Conservation (phyloP, 2,329 filamentous ascomycete species). For the Thielaviopsis ethacetica region DNA sequence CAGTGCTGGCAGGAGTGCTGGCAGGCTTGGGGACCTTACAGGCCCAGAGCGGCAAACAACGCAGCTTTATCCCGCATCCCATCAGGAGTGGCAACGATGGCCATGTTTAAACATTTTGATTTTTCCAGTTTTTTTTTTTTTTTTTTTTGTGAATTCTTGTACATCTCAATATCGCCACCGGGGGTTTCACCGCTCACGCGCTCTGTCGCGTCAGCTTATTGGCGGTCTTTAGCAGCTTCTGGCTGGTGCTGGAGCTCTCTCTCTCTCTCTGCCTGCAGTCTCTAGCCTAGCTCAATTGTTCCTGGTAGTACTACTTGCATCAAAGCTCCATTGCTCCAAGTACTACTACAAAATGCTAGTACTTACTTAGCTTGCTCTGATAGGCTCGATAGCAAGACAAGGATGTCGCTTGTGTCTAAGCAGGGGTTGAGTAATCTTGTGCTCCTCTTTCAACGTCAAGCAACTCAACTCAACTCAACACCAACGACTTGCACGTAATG, state of each 20-base stretch:
- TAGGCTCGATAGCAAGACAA: neutral
- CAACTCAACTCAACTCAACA: neutral
- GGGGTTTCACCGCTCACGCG: neutral
- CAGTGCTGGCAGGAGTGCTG: no score
- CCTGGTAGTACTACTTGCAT: neutral
- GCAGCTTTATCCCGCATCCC: no score
- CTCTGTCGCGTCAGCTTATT: neutral
- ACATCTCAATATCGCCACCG: no score
- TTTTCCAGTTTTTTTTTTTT: neutral
- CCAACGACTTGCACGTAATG: no score
- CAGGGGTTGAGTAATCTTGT: constrained; percentile 8
- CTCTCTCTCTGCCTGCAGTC: neutral
- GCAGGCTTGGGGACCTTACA: no score
- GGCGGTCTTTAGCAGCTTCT: neutral
- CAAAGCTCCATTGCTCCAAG: neutral
- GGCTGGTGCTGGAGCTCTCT: neutral
- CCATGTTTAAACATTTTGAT: no score
- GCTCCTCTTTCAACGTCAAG: constrained; percentile 10
- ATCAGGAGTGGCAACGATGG: no score
- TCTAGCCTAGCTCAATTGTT: no score
- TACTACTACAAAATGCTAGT: neutral
- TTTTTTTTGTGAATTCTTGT: neutral
- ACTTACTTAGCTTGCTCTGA: neutral
- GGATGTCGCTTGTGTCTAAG: neutral
- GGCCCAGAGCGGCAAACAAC: no score